Evolutionary conservation across 768 basidiomycete genomes (phyloP), one percentile per base, ranked within the genome.

Genomic region (Boletus bicolor): DNA sequence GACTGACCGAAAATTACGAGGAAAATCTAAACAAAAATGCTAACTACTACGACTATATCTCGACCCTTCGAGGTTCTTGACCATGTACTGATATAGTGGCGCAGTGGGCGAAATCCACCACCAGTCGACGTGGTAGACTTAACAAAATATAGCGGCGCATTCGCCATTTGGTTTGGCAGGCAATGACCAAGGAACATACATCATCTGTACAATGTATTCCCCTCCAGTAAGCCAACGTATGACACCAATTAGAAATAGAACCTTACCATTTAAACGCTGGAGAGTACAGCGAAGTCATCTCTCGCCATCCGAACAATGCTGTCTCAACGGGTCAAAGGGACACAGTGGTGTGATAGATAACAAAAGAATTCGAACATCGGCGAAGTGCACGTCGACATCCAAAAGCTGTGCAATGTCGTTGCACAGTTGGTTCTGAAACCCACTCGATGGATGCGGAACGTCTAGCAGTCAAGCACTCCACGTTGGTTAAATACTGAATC

Each of bases 391-490:
- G 44, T 48, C 55, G 51, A 49, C 53, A 47, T 64, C 52, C 43
- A 50, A 55, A 71, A 35, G 64, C 68, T 62, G 69, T 69, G 69
- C 57, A 60, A 36, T 35, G 54, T 53, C 56, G 51, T 24, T 62
- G 54, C 28, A 46, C 51, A 30, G 42, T 49, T 43, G 26, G 39
- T 38, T 45, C 39, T 51, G 54, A 36, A 63, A 52, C n/a, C 44
- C 52, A 49, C 45, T 55, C 39, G 55, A 63, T 47, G 39, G 10
- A 14, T 32, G 24, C 12, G 17, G 26, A 57, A 49, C 51, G 30
- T 45, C 54, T 24, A 49, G 21, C 38, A 49, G 26, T 28, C 24
- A 24, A 41, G 44, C 32, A 52, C 39, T 21, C 45, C 44, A 45
- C 47, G 30, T 39, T 37, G 43, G 39, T 34, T 51, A 9, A 43